phyloP scores from a whole-genome alignment of 257 asterid species.

The Nicotiana otophora region DNA sequence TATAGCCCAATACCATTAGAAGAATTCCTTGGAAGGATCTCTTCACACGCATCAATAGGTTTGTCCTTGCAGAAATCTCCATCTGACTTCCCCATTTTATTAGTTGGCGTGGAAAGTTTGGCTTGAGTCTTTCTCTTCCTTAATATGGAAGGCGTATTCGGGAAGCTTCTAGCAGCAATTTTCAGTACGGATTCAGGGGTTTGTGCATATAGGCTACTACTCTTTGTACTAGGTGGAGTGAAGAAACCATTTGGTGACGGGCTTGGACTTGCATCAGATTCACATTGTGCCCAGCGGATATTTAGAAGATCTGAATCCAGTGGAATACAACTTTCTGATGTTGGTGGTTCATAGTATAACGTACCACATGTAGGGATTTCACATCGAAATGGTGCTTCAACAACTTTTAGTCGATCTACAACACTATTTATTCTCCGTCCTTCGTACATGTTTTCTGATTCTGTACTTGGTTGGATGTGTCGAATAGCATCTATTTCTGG shows the following conservation, averaged over 20 bases:
- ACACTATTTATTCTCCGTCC: constrained; percentile 8
- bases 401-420: background rate
- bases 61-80: constrained; percentile 22
- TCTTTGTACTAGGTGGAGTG: constrained; percentile 65
- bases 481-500: constrained; percentile 28
- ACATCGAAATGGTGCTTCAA: constrained; percentile 20
- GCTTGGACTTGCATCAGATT: constrained; percentile 34
- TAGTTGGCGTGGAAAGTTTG: constrained; percentile 18
- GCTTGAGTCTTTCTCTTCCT: constrained; percentile 60
- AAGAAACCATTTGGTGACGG: constrained; percentile 36
- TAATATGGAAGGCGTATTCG: constrained; percentile 78
- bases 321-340: constrained; percentile 27
- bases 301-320: constrained; percentile 32
- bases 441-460: constrained; percentile 21
- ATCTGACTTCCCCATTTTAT: constrained; percentile 21
- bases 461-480: constrained; percentile 22
- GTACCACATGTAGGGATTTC: constrained; percentile 45
- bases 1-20: constrained; percentile 28
- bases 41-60: constrained; percentile 22
- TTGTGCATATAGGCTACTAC: constrained; percentile 34
- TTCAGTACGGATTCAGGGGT: constrained; percentile 81
- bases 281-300: constrained; percentile 35
- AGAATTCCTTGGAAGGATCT: constrained; percentile 25
- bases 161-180: constrained; percentile 83
- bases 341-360: constrained; percentile 74